These are phyloP conservation scores for Canariomyces notabilis DNA, from an alignment of 2,329 filamentous ascomycete genomes.

Conservation along the genomic window DNA sequence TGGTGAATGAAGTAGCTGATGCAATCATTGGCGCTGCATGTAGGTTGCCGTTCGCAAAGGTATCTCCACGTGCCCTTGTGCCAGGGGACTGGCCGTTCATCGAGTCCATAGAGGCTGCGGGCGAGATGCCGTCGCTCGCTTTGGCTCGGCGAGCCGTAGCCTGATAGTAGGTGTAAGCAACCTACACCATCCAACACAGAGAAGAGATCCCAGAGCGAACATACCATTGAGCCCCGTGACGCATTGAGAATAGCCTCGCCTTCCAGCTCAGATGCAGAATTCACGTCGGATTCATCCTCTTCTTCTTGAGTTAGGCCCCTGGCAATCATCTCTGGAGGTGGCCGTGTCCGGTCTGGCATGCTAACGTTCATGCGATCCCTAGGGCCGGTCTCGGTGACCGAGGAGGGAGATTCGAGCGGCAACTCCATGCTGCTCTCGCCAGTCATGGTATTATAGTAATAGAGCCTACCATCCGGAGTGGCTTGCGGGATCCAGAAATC, in stretches of 20 bases:
- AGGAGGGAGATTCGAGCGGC: conserved; percentile 83
- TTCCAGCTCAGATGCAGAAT: conserved; percentile 81
- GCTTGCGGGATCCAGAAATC: conserved; percentile 99
- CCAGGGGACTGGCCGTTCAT: conserved; percentile 65
- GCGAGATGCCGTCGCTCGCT: conserved; percentile 65
- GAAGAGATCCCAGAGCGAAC: conserved; percentile 25
- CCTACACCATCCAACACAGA: conserved; percentile 37
- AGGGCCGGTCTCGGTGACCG: conserved; percentile 75
- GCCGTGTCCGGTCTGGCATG: conserved; percentile 83
- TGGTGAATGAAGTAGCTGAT: conserved; percentile 59
- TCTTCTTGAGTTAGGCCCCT: conserved; percentile 77
- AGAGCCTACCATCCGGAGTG: conserved; percentile 84
- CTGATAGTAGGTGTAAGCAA: conserved; percentile 25
- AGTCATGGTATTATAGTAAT: conserved; percentile 98
- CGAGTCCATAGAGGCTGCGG: conserved; percentile 87
- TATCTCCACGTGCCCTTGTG: conserved; percentile 53
- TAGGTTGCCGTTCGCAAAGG: conserved; percentile 46
- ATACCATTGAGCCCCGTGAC: conserved; percentile 65
- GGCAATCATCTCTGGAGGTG: conserved; percentile 86
- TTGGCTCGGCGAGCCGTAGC: conserved; percentile 56
- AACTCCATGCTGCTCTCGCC: conserved; percentile 92
- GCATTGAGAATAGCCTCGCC: conserved; percentile 67
- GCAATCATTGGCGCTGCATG: conserved; percentile 47
- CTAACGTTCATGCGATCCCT: conserved; percentile 82
- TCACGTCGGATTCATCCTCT: conserved; percentile 78